Evolutionary conservation across 2,329 filamentous ascomycete genomes (phyloP).

Genomic region (Fusarium nisikadoi): DNA sequence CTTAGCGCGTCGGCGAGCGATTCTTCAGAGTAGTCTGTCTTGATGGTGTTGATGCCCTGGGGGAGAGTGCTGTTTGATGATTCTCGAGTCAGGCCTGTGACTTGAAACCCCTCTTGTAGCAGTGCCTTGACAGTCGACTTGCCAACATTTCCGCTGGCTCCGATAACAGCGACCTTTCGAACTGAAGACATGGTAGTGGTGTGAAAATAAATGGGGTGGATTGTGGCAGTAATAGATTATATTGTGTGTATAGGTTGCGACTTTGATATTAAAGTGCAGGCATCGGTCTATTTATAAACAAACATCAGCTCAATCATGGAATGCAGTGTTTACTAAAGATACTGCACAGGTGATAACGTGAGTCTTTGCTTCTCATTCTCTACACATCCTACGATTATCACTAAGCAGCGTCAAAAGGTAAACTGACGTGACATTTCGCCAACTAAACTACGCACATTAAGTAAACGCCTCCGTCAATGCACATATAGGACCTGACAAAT

Average conservation of each 20-base stretch:
- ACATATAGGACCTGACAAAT: not conserved
- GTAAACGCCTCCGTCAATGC: not conserved
- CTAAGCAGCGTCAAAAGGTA: rapidly evolving
- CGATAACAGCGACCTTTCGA: not conserved
- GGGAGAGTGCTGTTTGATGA: not conserved
- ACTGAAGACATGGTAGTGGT: not conserved
- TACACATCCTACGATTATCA: not conserved
- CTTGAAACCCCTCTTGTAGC: not conserved
- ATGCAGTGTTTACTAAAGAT: rapidly evolving
- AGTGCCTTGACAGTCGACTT: not conserved
- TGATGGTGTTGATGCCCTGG: not conserved
- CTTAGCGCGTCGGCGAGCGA: not conserved
- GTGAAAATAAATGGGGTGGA: rapidly evolving
- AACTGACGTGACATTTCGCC: not conserved
- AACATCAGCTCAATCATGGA: rapidly evolving
- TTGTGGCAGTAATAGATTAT: rapidly evolving
- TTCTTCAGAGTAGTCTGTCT: not conserved
- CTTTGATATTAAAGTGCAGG: rapidly evolving
- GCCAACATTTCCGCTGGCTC: not conserved
- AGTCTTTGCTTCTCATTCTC: not conserved
- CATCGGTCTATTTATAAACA: rapidly evolving
- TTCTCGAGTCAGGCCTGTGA: not conserved
- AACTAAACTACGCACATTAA: not conserved
- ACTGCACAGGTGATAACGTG: not conserved
- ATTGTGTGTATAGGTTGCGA: rapidly evolving